Percentiles rank a stretch among this genome's conserved stretches.
phyloP scores from a whole-genome alignment of 2,329 filamentous ascomycete species.

The Neofusicoccum ribis region DNA sequence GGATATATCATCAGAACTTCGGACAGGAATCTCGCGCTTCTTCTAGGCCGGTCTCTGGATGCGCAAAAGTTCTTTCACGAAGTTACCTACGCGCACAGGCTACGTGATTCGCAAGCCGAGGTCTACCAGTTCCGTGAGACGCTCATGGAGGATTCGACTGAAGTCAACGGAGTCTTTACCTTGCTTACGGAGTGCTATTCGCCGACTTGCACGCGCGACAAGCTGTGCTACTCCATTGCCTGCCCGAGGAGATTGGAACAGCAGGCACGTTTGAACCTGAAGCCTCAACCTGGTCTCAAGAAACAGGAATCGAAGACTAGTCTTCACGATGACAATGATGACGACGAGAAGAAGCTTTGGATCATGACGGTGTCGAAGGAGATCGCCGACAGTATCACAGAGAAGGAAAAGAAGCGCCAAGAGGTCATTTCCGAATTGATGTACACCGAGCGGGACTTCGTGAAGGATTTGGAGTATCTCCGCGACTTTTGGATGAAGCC shows the following conservation, averaged over 20 bases:
- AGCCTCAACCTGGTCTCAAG: conserved; percentile 85
- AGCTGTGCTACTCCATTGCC: conserved; percentile 96
- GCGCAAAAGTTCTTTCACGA: conserved; percentile 99
- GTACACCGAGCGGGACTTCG: conserved; percentile 98
- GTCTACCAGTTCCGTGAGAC: conserved; percentile 97
- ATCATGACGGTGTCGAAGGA: conserved; percentile 98
- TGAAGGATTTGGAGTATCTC: conserved; percentile 96
- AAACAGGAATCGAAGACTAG: conserved; percentile 68
- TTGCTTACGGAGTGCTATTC: conserved; percentile 97
- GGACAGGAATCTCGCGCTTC: conserved; percentile 87
- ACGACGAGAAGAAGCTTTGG: conserved; percentile 97
- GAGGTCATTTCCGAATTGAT: conserved; percentile 98
- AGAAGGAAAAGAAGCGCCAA: conserved; percentile 94
- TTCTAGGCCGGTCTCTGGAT: conserved; percentile 88
- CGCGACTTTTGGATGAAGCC: conserved; percentile 99
- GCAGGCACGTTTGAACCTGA: conserved; percentile 89
- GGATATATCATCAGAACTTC: conserved; percentile 97
- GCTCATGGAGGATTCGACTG: conserved; percentile 78
- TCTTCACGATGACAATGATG: conserved; percentile 83
- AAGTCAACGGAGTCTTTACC: conserved; percentile 95
- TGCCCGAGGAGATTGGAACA: conserved; percentile 92
- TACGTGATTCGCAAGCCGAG: conserved; percentile 90
- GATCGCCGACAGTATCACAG: conserved; percentile 82
- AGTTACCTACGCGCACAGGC: conserved; percentile 93
- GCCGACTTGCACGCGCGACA: conserved; percentile 92